Evolutionary conservation across 2,329 filamentous ascomycete genomes (phyloP).

Genomic region (Claviceps fusiformis): DNA sequence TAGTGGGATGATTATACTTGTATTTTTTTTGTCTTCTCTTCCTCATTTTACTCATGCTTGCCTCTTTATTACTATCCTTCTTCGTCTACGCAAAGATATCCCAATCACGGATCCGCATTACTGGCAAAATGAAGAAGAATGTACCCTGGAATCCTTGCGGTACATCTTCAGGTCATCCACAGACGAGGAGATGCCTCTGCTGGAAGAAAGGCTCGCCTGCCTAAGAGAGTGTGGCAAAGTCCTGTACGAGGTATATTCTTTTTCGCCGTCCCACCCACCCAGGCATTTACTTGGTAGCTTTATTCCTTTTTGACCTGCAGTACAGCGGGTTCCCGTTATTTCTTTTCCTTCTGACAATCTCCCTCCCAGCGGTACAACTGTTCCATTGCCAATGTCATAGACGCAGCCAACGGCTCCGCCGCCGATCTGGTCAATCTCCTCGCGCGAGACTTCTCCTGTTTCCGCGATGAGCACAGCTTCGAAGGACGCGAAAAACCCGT

Average conservation of each 20-base stretch:
- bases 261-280: no score
- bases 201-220: conserved; percentile 64
- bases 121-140: conserved; percentile 67
- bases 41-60: neutral
- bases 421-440: conserved; percentile 76
- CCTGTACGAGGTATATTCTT: conserved; percentile 51
- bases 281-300: neutral
- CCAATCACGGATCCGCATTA: conserved; percentile 81
- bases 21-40: neutral
- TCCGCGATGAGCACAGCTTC: conserved; percentile 68
- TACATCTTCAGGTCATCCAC: conserved; percentile 80
- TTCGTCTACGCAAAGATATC: conserved; percentile 41
- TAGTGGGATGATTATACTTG: neutral
- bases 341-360: neutral
- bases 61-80: neutral
- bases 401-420: conserved; percentile 63
- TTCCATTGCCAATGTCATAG: conserved; percentile 59
- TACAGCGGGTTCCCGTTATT: neutral
- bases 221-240: conserved; percentile 72
- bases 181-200: conserved; percentile 73
- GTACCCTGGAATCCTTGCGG: conserved; percentile 57
- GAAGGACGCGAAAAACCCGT: conserved; percentile 56
- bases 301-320: neutral
- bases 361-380: conserved; percentile 54
- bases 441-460: conserved; percentile 69